These are phyloP conservation scores for Thelonectria discophora DNA, from an alignment of 2,329 filamentous ascomycete genomes.

Conservation along the genomic window DNA sequence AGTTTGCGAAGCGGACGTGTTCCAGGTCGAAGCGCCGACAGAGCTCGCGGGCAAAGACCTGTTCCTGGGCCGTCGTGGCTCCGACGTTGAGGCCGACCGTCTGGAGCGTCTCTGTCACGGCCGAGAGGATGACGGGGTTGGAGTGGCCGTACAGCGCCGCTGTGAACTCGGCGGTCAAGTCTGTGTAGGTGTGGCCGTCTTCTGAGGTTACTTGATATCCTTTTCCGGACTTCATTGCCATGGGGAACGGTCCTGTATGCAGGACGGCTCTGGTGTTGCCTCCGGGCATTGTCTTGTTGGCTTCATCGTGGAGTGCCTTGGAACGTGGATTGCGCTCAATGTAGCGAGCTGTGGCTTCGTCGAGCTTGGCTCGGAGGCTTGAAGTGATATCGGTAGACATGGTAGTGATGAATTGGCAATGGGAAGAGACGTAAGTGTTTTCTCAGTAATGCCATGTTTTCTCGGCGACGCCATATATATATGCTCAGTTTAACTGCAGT, in stretches of 20 bases:
- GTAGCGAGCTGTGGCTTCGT: constrained; percentile 48
- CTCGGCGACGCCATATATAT: too few relatives aligned
- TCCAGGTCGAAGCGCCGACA: constrained; percentile 64
- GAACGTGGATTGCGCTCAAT: constrained; percentile 50
- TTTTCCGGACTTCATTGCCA: constrained; percentile 51
- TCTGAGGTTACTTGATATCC: constrained; percentile 51
- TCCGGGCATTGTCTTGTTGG: constrained; percentile 52
- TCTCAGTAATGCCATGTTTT: too few relatives aligned
- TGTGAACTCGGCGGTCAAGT: constrained; percentile 70
- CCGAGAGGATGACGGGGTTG: constrained; percentile 60
- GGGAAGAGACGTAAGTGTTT: too few relatives aligned
- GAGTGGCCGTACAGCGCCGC: constrained; percentile 74
- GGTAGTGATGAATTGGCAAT: neutral
- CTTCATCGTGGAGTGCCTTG: constrained; percentile 48
- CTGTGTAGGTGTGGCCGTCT: constrained; percentile 60
- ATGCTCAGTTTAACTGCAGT: too few relatives aligned
- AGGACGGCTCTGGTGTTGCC: constrained; percentile 58
- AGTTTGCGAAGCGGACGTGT: constrained; percentile 69
- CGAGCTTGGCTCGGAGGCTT: constrained; percentile 42
- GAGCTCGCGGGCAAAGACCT: constrained; percentile 60
- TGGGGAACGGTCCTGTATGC: constrained; percentile 55
- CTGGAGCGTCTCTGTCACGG: constrained; percentile 56
- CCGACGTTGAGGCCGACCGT: constrained; percentile 64
- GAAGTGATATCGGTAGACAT: constrained; percentile 34
- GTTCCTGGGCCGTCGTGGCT: constrained; percentile 61